These are phyloP conservation scores for Sugiyamaella paludigena DNA, from an alignment of 1,139 yeast genomes.

Conservation along the genomic window DNA sequence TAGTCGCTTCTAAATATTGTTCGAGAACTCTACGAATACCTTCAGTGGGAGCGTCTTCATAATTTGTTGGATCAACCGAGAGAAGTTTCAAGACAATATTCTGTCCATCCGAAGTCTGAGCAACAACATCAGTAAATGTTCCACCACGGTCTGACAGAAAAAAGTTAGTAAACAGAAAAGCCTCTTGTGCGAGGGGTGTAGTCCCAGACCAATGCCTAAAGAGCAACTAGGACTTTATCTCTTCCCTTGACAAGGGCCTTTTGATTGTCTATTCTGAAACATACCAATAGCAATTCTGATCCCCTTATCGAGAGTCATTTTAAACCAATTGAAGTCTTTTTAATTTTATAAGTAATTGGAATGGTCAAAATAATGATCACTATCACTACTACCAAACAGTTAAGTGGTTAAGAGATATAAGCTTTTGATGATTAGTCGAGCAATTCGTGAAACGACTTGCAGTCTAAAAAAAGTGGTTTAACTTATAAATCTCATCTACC, in stretches of 20 bases:
- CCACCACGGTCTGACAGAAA: constrained; percentile 54
- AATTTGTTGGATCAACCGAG: constrained; percentile 84
- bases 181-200: too few relatives aligned
- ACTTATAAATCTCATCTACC: too few relatives aligned
- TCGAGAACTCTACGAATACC: constrained; percentile 81
- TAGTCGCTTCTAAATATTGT: constrained; percentile 47
- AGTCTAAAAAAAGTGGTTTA: too few relatives aligned
- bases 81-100: constrained; percentile 64
- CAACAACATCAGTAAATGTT: constrained; percentile 81
- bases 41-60: constrained; percentile 86
- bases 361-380: too few relatives aligned
- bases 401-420: too few relatives aligned
- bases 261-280: too few relatives aligned
- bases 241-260: background rate
- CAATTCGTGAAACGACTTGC: too few relatives aligned
- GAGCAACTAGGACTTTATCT: background rate
- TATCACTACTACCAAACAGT: too few relatives aligned
- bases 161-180: background rate
- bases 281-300: constrained; percentile 27
- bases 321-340: too few relatives aligned
- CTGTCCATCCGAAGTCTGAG: constrained; percentile 40
- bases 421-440: too few relatives aligned
- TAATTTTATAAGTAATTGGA: too few relatives aligned
- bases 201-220: too few relatives aligned
- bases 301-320: constrained; percentile 16